A percentile compares a stretch with the other conserved stretches of the same genome.
Conservation (phyloP, 2,329 filamentous ascomycete species). For the Purpureocillium lavendulum region DNA sequence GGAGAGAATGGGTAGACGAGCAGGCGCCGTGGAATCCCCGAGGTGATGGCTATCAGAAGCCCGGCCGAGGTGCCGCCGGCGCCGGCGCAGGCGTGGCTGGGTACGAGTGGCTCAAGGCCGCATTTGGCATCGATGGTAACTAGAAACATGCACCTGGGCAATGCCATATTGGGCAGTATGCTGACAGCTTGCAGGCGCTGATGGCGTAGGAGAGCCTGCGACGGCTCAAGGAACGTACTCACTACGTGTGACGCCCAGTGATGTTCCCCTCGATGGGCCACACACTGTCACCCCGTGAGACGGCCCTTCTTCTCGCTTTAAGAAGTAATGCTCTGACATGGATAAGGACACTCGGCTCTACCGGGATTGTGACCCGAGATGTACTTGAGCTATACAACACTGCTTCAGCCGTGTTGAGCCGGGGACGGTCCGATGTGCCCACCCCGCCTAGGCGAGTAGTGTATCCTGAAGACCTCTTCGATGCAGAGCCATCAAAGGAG, state of each 20-base stretch:
- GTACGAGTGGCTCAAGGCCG: slow-evolving; percentile 32
- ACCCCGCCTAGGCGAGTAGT: slow-evolving; percentile 12
- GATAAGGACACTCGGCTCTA: slow-evolving; percentile 9
- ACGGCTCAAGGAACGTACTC: slow-evolving; percentile 21
- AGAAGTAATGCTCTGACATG: background rate
- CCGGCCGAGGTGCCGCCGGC: slow-evolving; percentile 27
- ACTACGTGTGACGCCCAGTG: slow-evolving; percentile 12
- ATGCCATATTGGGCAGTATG: background rate
- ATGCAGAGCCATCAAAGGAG: background rate
- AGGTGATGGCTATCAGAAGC: slow-evolving; percentile 36
- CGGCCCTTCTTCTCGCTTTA: background rate
- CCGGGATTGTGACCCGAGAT: slow-evolving; percentile 15
- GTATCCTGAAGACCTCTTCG: slow-evolving; percentile 16
- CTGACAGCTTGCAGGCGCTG: slow-evolving; percentile 8
- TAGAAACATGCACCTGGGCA: background rate
- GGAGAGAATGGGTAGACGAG: slow-evolving; percentile 31
- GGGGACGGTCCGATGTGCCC: background rate
- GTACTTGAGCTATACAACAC: slow-evolving; percentile 15
- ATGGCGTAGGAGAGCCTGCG: slow-evolving; percentile 11
- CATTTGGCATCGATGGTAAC: slow-evolving; percentile 28
- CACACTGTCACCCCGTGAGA: slow-evolving; percentile 13
- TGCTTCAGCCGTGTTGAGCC: slow-evolving; percentile 9
- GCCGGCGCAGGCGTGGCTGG: slow-evolving; percentile 26
- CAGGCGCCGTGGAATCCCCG: slow-evolving; percentile 34
- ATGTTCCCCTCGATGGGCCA: slow-evolving; percentile 8